Percentiles rank a stretch among this genome's conserved stretches.
Evolutionary conservation across 805 yeast genomes (phyloP).

Genomic region (Kuraishia hungarica): DNA sequence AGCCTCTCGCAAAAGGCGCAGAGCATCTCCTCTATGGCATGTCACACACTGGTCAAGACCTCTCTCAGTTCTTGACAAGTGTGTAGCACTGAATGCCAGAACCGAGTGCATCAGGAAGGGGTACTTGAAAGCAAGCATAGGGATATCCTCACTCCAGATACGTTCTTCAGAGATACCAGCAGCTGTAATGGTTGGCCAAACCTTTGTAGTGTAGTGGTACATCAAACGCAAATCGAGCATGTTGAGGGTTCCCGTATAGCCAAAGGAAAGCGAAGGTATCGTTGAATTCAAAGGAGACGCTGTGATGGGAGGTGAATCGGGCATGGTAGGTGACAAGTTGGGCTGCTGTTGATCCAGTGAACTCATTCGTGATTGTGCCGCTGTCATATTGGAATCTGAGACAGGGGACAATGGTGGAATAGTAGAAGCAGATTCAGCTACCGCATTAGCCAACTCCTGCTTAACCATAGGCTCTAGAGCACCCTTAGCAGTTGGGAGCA

Average conservation of each 20-base stretch:
- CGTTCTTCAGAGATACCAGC: constrained; percentile 84
- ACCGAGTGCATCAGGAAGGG: constrained; percentile 91
- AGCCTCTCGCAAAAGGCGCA: constrained; percentile 73
- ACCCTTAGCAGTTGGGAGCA: constrained; percentile 5
- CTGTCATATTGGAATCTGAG: not conserved
- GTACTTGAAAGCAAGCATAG: constrained; percentile 76
- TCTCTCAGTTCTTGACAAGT: constrained; percentile 66
- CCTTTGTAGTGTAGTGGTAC: constrained; percentile 81
- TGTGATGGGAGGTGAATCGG: constrained; percentile 8
- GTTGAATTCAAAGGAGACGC: constrained; percentile 5
- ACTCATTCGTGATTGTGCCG: not conserved
- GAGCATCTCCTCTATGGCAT: constrained; percentile 80
- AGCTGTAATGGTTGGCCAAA: constrained; percentile 79
- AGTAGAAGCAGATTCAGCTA: not conserved
- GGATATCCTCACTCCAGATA: constrained; percentile 85
- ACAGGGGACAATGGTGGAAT: not conserved
- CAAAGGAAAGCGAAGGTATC: constrained; percentile 5
- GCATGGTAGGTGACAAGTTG: constrained; percentile 1
- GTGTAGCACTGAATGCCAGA: constrained; percentile 88
- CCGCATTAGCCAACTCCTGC: not conserved
- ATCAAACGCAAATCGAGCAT: constrained; percentile 73
- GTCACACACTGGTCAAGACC: constrained; percentile 79
- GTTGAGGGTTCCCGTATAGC: constrained; percentile 34
- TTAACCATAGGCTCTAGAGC: not conserved
- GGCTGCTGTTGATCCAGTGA: not conserved